Evolutionary conservation across 768 basidiomycete species (phyloP), one percentile per base, ranked within the genome.

Genomic region (Saitozyma podzolica): DNA sequence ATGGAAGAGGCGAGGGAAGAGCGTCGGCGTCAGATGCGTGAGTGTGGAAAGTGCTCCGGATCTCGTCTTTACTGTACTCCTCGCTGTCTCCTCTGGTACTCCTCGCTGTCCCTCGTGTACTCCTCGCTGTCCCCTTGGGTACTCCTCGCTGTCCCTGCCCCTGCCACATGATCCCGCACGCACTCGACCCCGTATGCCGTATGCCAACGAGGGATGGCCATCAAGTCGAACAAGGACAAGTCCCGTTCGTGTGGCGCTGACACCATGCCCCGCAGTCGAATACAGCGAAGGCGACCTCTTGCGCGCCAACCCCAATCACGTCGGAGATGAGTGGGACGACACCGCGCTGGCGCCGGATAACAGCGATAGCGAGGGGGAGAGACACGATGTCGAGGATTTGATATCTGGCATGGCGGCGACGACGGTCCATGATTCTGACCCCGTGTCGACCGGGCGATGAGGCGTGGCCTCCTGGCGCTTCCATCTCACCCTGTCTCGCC

Each of bases 1-100:
- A 74, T 78, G 66, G 73, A 76, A n/a, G 71, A 74, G 10, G 80
- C 76, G 49, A n/a, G 59, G 14, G 58, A 61, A 41, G 62, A 65
- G 52, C 63, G 68, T 41, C 59, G 58, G 47, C 74, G 65, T 17
- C 48, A 63, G 54, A 63, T 45, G 59, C 50, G 53, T 67, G 16
- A 37, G 59, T 63, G 41, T 13, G 9, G 11, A 29, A 5, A 29
- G 29, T 5, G 29, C 29, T 29, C 29, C 29, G 29, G 5, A 29
- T 29, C 43, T 50, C 43, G 37, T 53, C n/a, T 59, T 16, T 13
- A 40, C 39, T 8, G 14, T 17, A 45, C 13, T 42, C 1, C 20
- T 14, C 40, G 17, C 50, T n/a, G 9, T 53, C 37, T 14, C 40
- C 14, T 57, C 14, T n/a, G 7, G 20, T 9, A 20, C 8, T n/a